Base-by-base conservation (phyloP, 176 grass and related monocot genomes). In the Dendrocalamus sinicus region DNA sequence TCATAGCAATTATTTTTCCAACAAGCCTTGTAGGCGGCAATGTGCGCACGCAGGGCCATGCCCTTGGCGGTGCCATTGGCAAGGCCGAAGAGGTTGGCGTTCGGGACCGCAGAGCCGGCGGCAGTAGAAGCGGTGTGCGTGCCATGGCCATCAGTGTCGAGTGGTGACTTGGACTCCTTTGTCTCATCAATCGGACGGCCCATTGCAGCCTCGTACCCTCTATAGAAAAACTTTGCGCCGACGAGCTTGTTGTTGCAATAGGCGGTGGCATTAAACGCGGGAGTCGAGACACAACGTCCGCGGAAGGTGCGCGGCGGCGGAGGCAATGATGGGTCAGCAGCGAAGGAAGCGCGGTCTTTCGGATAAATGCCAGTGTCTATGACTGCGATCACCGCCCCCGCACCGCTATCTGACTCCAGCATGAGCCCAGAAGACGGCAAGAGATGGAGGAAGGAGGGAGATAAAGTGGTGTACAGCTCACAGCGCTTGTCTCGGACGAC, bases 171-270 rank as follows among this genome's bases (percentile, higher is more conserved):
- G 59, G 85, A 81, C 20, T 91, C 90, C 28, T 24, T 10, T 12
- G 81, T 73, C 66, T 84, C 88, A 5, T 12, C 9, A 11, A 47
- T 47, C 46, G 46, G 46, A 2, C 9, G 45, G 11, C 46, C 79
- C 12, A 32, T 8, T 8, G 7, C 41, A 47, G 35, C 81, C 20
- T 86, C 17, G 28, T 65, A 84, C 0, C 83, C 84, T 0, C 0
- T 0, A 9, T 15, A 15, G 61, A 92, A 92, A 16, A 79, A 45
- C 46, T 81, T 79, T 4, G 87, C 84, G 17, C 91, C 91, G 24
- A 92, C 54, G 4, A 92, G 79, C 80, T 92, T 92, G 23, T 20
- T 23, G 83, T 92, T 89, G 8, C 91, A 92, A 12, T 66, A 85
- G 0, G 70, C 61, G 0, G 63, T 53, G 48, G 65, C 76, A 23